Conservation (phyloP, 495 filamentous ascomycete species). For the Hyaloscypha hepaticicola region DNA sequence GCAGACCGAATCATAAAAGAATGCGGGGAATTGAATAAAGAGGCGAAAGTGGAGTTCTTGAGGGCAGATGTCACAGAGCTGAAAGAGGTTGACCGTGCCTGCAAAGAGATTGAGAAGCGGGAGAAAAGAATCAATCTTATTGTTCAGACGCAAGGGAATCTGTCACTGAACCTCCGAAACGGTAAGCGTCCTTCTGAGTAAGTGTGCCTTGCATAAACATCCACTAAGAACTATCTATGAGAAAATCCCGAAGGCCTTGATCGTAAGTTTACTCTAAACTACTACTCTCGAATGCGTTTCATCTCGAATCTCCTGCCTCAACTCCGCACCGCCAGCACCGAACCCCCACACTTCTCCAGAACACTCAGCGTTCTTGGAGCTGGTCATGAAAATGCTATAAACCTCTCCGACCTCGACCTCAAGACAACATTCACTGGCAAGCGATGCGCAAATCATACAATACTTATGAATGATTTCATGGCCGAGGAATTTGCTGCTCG, state of each 20-base stretch:
- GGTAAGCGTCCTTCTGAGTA: constrained; percentile 9
- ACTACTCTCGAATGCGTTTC: constrained; percentile 37
- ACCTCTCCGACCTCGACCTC: constrained; percentile 25
- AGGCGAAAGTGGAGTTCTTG: constrained; percentile 34
- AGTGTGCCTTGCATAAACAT: background rate
- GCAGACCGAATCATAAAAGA: constrained; percentile 42
- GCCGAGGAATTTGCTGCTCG: constrained; percentile 44
- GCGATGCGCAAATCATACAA: constrained; percentile 25
- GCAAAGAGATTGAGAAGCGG: constrained; percentile 30
- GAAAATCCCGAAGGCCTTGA: constrained; percentile 34
- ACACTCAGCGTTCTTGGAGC: constrained; percentile 25
- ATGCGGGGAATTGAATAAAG: constrained; percentile 26
- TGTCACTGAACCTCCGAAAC: constrained; percentile 25
- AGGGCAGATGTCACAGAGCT: constrained; percentile 33
- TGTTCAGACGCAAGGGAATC: constrained; percentile 35
- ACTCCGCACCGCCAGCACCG: constrained; percentile 23
- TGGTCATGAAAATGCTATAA: constrained; percentile 18
- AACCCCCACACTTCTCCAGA: constrained; percentile 30
- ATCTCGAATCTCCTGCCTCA: constrained; percentile 33
- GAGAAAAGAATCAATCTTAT: constrained; percentile 33
- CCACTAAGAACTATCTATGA: background rate
- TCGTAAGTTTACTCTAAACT: constrained; percentile 32
- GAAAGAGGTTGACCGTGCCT: constrained; percentile 34
- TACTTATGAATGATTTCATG: constrained; percentile 31
- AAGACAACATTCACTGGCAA: constrained; percentile 20